phyloP scores from a whole-genome alignment of 495 filamentous ascomycete genomes.

The Penicillium roqueforti region DNA sequence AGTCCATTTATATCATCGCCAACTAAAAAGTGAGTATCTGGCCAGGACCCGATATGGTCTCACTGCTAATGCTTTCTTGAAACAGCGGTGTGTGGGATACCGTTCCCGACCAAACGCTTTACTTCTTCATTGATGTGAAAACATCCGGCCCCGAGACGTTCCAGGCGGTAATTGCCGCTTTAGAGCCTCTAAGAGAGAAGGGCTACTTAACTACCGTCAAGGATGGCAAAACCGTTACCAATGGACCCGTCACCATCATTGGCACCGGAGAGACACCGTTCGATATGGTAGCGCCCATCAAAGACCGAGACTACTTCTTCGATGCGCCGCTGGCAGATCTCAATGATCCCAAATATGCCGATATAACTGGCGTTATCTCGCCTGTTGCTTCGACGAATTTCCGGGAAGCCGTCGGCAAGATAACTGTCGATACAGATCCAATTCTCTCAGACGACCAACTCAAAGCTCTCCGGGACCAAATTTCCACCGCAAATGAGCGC shows the following conservation, averaged over 20 bases:
- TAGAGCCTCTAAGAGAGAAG: conserved; percentile 59
- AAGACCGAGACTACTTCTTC: conserved; percentile 57
- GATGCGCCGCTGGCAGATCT: conserved; percentile 54
- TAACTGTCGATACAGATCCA: conserved; percentile 28
- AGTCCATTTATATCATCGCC: conserved; percentile 33
- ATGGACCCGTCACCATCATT: conserved; percentile 68
- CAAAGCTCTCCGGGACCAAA: conserved; percentile 53
- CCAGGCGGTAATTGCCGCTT: conserved; percentile 54
- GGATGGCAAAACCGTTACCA: conserved; percentile 41
- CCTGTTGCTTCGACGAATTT: conserved; percentile 52
- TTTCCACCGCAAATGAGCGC: conserved; percentile 55
- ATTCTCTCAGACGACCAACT: conserved; percentile 50
- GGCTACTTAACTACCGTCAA: conserved; percentile 58
- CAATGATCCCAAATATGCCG: conserved; percentile 33
- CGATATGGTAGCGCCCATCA: conserved; percentile 49
- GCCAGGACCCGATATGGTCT: background rate
- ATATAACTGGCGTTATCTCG: conserved; percentile 44
- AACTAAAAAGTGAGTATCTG: conserved; percentile 36
- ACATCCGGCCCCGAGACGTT: conserved; percentile 47
- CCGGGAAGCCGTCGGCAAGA: conserved; percentile 34
- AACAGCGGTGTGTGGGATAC: conserved; percentile 46
- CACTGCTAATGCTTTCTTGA: background rate
- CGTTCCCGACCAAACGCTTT: conserved; percentile 55
- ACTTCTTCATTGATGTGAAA: conserved; percentile 73
- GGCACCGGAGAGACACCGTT: conserved; percentile 77